These are phyloP conservation scores for Ampelocalamus luodianensis DNA, from an alignment of 176 grass and related monocot species.

Conservation along the genomic window DNA sequence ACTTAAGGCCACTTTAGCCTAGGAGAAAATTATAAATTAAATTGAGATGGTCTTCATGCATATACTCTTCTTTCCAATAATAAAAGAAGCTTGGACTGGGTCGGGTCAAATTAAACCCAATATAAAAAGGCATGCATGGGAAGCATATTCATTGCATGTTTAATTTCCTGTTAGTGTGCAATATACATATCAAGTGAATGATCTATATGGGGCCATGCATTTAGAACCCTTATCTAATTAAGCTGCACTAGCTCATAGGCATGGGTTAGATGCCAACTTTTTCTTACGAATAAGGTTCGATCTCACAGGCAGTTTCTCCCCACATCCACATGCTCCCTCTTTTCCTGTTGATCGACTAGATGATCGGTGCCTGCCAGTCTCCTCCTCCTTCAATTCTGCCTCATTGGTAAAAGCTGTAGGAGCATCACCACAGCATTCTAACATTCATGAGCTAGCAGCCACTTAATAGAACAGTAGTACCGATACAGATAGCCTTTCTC, in stretches of 20 bases:
- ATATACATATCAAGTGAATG: background rate
- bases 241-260: background rate
- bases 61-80: background rate
- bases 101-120: background rate
- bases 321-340: no score
- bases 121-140: background rate
- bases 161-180: background rate
- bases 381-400: background rate
- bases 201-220: conserved; percentile 12
- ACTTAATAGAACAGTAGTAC: background rate
- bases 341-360: background rate
- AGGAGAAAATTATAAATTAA: background rate
- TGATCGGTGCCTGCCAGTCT: background rate
- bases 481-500: background rate
- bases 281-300: conserved; percentile 49
- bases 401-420: background rate
- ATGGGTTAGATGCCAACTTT: conserved; percentile 37
- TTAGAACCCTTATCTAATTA: background rate
- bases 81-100: background rate
- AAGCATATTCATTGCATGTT: background rate
- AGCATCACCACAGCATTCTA: background rate
- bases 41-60: background rate
- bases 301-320: background rate
- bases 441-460: background rate
- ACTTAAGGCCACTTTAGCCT: background rate